Evolutionary conservation across 2,329 filamentous ascomycete species (phyloP), one percentile per base, ranked within the genome.

Genomic region (Verticillium longisporum): DNA sequence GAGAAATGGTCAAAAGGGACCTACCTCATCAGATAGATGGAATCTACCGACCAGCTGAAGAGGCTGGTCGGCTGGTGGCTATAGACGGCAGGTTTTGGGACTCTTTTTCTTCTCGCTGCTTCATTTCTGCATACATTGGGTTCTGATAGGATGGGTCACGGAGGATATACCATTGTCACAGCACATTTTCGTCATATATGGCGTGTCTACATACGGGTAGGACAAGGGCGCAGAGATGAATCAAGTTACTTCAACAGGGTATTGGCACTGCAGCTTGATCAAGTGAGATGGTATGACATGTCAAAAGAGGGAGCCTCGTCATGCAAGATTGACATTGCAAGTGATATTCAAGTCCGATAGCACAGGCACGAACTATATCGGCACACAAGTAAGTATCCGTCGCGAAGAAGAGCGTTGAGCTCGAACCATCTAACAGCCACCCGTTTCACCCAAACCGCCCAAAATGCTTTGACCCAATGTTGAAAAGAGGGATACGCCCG

Each of bases 341-440:
- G 56, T 21, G 58, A 15, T 6, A n/a, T 21, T 50, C 57, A 6
- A 36, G 53, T 45, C 26, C 14, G 38, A 10, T 50, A 21, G n/a
- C 45, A 50, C 45, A 36, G 34, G 45, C 18, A 50, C 15, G 45
- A 18, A 21, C 45, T 50, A 21, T 21, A 21, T 50, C 11, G 45
- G n/a, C 45, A 50, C n/a, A 61, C 50, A 21, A 21, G 18, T 21
- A 45, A 50, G 36, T 55, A 18, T 38, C 33, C 60, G 41, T 59
- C 56, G 54, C 18, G 62, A 64, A 37, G 62, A 64, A 37, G 62
- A 64, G 62, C 62, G 62, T 64, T 64, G 62, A 64, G 62, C 61
- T 64, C 62, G 56, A 59, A 59, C 63, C 60, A 59, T 56, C 58
- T 62, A 57, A 61, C 62, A 60, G 45, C 18, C 61, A 55, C 62